Conservation (phyloP, 139 green algal species). For the Coccomyxa sp. region DNA sequence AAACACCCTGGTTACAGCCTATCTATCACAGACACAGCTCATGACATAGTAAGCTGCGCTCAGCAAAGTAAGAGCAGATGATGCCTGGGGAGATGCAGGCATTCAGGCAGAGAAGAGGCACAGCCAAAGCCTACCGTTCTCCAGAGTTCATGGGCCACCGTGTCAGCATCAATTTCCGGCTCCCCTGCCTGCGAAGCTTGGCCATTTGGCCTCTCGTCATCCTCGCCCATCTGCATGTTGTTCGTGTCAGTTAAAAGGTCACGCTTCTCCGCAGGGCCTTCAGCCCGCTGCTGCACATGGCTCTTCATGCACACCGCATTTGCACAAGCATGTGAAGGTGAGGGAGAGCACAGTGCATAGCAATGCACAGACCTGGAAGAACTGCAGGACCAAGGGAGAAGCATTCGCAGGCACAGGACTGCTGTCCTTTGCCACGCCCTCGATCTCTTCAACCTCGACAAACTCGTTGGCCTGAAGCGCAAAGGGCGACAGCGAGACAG, state of each 20-base stretch:
- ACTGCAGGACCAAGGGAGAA: conserved; percentile 38
- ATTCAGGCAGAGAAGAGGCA: too few relatives aligned
- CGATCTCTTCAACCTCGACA: conserved; percentile 17
- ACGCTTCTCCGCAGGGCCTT: too few relatives aligned
- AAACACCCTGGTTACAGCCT: background rate
- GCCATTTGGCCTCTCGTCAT: conserved; percentile 9
- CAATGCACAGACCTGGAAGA: conserved; percentile 42
- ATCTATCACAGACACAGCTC: conserved; percentile 12
- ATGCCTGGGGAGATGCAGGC: too few relatives aligned
- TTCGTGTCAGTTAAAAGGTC: too few relatives aligned
- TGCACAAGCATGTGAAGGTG: background rate
- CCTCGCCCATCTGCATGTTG: conserved; percentile 28
- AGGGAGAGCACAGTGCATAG: background rate
- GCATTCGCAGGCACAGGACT: background rate
- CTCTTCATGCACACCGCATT: background rate
- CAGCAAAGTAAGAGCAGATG: too few relatives aligned
- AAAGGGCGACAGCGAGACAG: background rate
- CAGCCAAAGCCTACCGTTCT: conserved; percentile 13
- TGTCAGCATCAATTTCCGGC: background rate
- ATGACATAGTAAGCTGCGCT: too few relatives aligned
- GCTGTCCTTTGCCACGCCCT: conserved; percentile 9
- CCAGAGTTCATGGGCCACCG: background rate
- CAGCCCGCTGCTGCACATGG: background rate
- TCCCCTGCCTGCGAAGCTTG: conserved; percentile 5
- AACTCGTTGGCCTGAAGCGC: background rate